Base-by-base conservation (phyloP, 495 filamentous ascomycete species). In the Eremomyces bilateralis region DNA sequence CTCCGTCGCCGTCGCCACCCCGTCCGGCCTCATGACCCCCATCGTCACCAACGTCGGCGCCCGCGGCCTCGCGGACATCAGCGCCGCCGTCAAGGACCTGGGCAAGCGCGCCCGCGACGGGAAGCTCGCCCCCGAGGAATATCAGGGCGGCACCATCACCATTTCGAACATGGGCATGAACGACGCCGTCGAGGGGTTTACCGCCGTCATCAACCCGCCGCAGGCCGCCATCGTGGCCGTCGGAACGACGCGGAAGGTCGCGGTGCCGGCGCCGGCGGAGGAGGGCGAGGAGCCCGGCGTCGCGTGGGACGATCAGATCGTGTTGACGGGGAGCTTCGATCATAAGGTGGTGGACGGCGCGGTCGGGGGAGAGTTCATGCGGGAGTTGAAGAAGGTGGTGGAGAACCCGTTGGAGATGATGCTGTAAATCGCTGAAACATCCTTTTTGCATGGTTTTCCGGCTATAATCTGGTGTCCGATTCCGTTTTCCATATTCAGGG, bases 141-240 rank as follows among this genome's bases (percentile, higher is more conserved):
- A 85, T 73, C 85, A 94, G 62, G 90, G 90, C 29, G 90, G 90
- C 53, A 93, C 82, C 45, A 91, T 99, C 61, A 93, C 85, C 52
- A 99, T 99, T 61, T 85, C 76, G 61, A 99, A 99, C 71, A 93
- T 99, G 90, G 90, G 90, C 53, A 95, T 95, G 88, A 99, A 99
- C 67, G 47, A 73, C 6, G 90, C 90, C 24, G 72, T 99, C 42
- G 83, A 94, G 52, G 72, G 81, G 44, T 99, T 99, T 65, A 94
- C 90, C n/a, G 90, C 90, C 42, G 76, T 99, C 52, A 93, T 99
- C 69, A 99, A 99, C 67, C 90, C 90, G 31, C 90, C 90, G 33
- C 33, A 35, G 8, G 84, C 90, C 29, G 73, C 69, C 50, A 99
- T 99, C 56, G 67, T 99, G 38, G 90, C 90, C 30, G 80, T 99